phyloP scores from a whole-genome alignment of 441 rosid genomes.

The Populus hybrid region DNA sequence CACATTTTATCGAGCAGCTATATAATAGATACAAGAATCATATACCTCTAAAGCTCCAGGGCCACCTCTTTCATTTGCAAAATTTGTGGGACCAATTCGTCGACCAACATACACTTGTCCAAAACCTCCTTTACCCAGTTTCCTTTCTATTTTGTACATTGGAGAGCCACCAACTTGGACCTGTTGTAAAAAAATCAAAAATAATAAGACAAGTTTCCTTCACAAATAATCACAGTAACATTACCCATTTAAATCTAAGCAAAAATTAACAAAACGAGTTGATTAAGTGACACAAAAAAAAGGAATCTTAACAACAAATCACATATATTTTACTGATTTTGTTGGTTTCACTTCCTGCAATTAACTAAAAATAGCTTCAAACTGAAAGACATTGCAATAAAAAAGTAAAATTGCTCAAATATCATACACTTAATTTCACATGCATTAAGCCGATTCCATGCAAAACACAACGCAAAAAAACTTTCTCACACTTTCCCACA shows the following conservation, averaged over 20 bases:
- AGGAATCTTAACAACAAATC: neutral
- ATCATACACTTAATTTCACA: neutral
- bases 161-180: slow-evolving; percentile 17
- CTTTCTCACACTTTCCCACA: neutral
- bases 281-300: neutral
- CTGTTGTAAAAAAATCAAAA: neutral
- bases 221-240: neutral
- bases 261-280: neutral
- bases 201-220: neutral
- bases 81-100: slow-evolving; percentile 2
- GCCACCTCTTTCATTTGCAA: slow-evolving; percentile 13
- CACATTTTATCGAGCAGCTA: neutral
- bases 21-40: no score
- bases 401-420: neutral
- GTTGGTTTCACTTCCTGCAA: neutral
- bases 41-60: slow-evolving; percentile 28
- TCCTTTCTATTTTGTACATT: slow-evolving; percentile 9
- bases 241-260: neutral
- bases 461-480: neutral
- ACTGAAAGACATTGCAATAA: neutral
- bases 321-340: neutral
- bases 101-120: slow-evolving; percentile 21
- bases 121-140: slow-evolving; percentile 20
- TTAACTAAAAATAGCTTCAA: neutral
- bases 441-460: neutral